Base-by-base conservation (phyloP, 305 asterid species). In the Fraxinus xanthoxyloides region DNA sequence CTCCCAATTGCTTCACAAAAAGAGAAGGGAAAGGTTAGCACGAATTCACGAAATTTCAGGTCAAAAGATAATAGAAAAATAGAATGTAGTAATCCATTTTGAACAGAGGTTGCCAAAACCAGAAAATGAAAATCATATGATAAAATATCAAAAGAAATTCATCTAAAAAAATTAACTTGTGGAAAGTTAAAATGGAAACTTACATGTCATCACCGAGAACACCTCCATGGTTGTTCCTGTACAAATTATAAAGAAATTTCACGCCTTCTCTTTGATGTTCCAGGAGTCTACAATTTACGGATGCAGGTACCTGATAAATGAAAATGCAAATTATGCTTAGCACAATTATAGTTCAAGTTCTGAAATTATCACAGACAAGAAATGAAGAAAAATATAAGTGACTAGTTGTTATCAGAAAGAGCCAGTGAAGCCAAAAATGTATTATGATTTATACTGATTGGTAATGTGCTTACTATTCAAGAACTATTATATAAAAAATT, bases 161-260 rank as follows among this genome's bases (percentile, higher is more conserved):
- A 48, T 32, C 73, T 13, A 46, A 75, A 54, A 70, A 74, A 74
- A 72, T 36, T 15, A 63, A 79, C 19, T 19, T 6, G 56, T 63
- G 21, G 28, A 78, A 79, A 78, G 40, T n/a, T 61, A 32, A 79
- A 79, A 72, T 38, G 72, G 76, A 79, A 84, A 85, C 98, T 87
- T 85, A 96, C 98, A 96, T 96, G 87, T 96, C 98, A 85, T 96
- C 98, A 73, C 99, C 99, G 31, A 96, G 92, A 84, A 96, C 84
- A 56, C 99, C 99, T 87, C 98, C 99, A 82, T 94, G 95, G 87
- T 92, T 92, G 84, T 92, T 96, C 87, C 82, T 91, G 85, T 93
- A 96, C 93, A 96, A 87, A 76, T 87, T 89, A 79, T 89, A 94
- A 83, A 96, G 84, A 79, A 94, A 96, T 80, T 92, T 91, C 87